Conservation (phyloP, 176 grass and related monocot species). For the Typha latifolia region DNA sequence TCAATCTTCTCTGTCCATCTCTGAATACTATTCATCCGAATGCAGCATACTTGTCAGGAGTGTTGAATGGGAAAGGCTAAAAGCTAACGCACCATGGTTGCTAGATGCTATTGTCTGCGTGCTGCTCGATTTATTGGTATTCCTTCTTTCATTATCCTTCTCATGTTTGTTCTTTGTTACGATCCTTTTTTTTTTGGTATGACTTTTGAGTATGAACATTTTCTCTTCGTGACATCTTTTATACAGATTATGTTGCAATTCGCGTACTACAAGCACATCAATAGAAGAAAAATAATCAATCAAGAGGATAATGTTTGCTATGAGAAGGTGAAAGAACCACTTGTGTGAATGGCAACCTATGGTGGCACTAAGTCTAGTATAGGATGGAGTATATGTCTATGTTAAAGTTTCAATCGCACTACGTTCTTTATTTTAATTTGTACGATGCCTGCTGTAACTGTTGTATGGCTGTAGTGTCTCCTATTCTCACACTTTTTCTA, state of each 20-base stretch:
- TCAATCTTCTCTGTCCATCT: not conserved
- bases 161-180: too few species aligned
- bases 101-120: conserved; percentile 17
- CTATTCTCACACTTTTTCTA: too few species aligned
- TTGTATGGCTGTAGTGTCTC: too few species aligned
- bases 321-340: not conserved
- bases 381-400: too few species aligned
- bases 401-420: too few species aligned
- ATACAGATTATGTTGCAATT: conserved; percentile 13
- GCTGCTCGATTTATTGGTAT: conserved; percentile 20
- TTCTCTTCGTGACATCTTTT: not conserved
- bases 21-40: not conserved
- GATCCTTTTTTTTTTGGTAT: too few species aligned
- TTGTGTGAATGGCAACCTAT: not conserved
- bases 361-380: too few species aligned
- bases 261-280: conserved; percentile 4
- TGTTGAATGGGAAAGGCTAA: conserved; percentile 18
- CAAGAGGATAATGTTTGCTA: not conserved
- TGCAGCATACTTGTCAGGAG: conserved; percentile 21
- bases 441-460: too few species aligned
- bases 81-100: conserved; percentile 13
- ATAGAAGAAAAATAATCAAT: not conserved
- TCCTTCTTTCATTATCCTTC: not conserved
- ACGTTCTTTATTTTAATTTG: too few species aligned
- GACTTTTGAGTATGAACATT: not conserved